Evolutionary conservation across 257 asterid genomes (phyloP).

Genomic region (Nicotiana attenuata): DNA sequence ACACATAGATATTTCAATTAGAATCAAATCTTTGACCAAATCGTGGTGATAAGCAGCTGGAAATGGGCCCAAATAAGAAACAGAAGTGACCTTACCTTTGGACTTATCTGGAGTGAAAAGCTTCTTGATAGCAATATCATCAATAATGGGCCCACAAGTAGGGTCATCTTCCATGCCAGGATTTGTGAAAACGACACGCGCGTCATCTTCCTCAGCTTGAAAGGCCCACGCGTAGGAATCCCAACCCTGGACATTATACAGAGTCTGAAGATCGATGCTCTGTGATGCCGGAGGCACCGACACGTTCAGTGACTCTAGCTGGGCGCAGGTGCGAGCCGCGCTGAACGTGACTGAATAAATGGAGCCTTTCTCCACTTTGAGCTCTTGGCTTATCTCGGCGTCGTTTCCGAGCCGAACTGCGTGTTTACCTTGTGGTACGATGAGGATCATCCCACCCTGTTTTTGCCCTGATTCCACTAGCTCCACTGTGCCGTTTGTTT

Average conservation of each 20-base stretch:
- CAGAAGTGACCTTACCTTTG: slow-evolving; percentile 44
- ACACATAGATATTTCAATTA: too few species aligned
- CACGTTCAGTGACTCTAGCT: slow-evolving; percentile 90
- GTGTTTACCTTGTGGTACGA: slow-evolving; percentile 79
- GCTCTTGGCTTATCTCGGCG: slow-evolving; percentile 83
- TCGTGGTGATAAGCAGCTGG: neutral
- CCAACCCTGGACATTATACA: slow-evolving; percentile 91
- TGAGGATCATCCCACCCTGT: slow-evolving; percentile 97
- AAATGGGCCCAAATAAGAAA: neutral
- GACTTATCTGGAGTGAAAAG: slow-evolving; percentile 67
- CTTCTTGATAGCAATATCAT: slow-evolving; percentile 86
- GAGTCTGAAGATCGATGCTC: slow-evolving; percentile 86
- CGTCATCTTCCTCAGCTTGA: slow-evolving; percentile 52
- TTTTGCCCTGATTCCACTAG: slow-evolving; percentile 73
- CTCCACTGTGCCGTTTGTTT: slow-evolving; percentile 77
- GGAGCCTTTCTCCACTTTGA: slow-evolving; percentile 65
- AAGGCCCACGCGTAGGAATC: slow-evolving; percentile 93
- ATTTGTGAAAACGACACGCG: slow-evolving; percentile 52
- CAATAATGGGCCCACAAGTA: slow-evolving; percentile 92
- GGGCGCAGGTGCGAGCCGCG: slow-evolving; percentile 97
- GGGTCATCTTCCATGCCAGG: slow-evolving; percentile 99
- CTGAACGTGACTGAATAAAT: slow-evolving; percentile 84
- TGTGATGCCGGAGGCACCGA: slow-evolving; percentile 83
- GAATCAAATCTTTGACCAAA: neutral
- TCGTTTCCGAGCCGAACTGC: slow-evolving; percentile 81